Base-by-base conservation (phyloP, 139 green algal species). In the Chlorella sp. region DNA sequence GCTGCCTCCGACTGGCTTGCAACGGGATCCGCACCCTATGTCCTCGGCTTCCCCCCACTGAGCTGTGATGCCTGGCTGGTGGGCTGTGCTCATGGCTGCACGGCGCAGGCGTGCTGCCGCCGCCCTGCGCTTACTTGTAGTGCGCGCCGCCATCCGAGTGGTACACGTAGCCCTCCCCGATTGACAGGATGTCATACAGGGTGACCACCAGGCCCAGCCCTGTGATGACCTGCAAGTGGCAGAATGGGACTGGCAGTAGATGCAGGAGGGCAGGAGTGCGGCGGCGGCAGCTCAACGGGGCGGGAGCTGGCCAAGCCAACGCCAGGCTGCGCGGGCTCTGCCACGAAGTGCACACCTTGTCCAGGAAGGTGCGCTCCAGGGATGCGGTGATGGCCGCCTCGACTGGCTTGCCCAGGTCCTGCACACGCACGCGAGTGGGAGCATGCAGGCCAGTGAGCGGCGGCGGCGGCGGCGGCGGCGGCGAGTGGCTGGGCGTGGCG, bases 111-210 rank as follows among this genome's bases (percentile, higher is more conserved):
- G 9, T 7, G 22, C 69, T 1, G 3, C 32, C 65, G 56, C 56
- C 8, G 56, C 56, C 56, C 56, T n/a, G 5, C 9, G 26, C 76
- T 58, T 60, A 83, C 77, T 73, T 83, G 87, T 94, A 98, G 83
- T 94, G 91, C 0, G 90, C 90, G 48, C 88, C 90, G 19, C 95
- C 95, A 51, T 99, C 96, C 62, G 88, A 93, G 19, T 94, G 94
- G 82, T 95, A 96, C 7, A 99, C 84, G 48, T 92, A 93, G 5
- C 96, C 96, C 20, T 95, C 96, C 28, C 88, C 75, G 19, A 99
- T 84, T 1, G 79, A 76, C 40, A 94, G 76, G 6, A 99, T 87
- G 70, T 99, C 96, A 73, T 98, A 98, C 6, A 99, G 83, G 1
- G 94, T 94, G 1, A 98, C 85, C 3, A 94, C 91, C 7, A 99